These are phyloP conservation scores for Venturia asperata DNA, from an alignment of 2,329 filamentous ascomycete genomes.

Conservation along the genomic window DNA sequence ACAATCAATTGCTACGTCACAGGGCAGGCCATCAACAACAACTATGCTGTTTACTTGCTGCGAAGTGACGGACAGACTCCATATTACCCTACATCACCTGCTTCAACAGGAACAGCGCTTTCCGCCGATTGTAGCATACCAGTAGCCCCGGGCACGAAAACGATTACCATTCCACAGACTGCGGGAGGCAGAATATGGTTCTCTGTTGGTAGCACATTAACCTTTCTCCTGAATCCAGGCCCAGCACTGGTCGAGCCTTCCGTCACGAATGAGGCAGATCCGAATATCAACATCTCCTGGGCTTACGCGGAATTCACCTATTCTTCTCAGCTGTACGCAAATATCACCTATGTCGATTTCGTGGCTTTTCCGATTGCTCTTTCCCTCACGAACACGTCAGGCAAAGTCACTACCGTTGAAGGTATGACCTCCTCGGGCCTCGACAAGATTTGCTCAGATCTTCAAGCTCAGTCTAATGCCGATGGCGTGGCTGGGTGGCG, in stretches of 20 bases:
- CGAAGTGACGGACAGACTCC: constrained; percentile 57
- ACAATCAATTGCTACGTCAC: constrained; percentile 65
- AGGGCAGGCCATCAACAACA: constrained; percentile 54
- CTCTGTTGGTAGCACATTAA: constrained; percentile 52
- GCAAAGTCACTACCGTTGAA: constrained; percentile 39
- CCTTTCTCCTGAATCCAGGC: constrained; percentile 63
- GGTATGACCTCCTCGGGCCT: constrained; percentile 55
- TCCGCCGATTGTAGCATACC: constrained; percentile 54
- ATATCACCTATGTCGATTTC: constrained; percentile 70
- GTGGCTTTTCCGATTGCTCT: constrained; percentile 47
- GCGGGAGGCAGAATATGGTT: constrained; percentile 69
- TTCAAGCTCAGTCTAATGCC: constrained; percentile 47
- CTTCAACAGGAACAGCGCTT: constrained; percentile 45
- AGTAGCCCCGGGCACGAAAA: constrained; percentile 53
- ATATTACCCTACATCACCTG: constrained; percentile 58
- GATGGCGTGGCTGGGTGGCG: constrained; percentile 56
- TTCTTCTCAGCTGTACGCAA: constrained; percentile 41
- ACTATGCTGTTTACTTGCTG: constrained; percentile 55
- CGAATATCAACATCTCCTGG: constrained; percentile 40
- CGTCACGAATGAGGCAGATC: constrained; percentile 54
- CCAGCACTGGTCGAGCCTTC: constrained; percentile 69
- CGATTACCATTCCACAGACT: constrained; percentile 60
- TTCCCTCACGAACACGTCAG: constrained; percentile 34
- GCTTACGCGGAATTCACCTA: constrained; percentile 45
- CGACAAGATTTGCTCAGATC: constrained; percentile 45